Evolutionary conservation across 257 asterid genomes (phyloP), one percentile per base, ranked within the genome.

Genomic region (Lantana camara): DNA sequence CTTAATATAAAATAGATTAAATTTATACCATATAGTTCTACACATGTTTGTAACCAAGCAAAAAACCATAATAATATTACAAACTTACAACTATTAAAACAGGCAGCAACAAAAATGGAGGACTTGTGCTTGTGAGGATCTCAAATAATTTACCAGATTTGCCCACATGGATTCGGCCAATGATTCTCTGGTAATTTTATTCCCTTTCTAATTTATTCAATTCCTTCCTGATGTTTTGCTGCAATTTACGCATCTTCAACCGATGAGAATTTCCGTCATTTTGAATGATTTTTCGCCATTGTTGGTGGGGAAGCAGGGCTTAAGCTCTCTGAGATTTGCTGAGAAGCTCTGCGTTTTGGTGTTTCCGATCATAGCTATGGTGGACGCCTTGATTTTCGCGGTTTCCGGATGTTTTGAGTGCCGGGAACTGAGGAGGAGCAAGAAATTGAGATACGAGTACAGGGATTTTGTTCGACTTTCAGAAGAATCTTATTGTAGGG

Each of bases 271-370:
- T 12, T 13, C 11, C 16, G 15, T 41, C 16, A 41, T 0, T 3
- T 12, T 12, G 46, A 41, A 11, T 11, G 46, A 41, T 41, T 41
- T 41, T 41, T 41, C 2, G 16, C 12, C 45, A 22, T 9, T 62
- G 9, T 13, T 20, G 58, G 11, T 27, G 55, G 44, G n/a, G 57
- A 56, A 66, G 60, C 56, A 7, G 76, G 74, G 54, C 4, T 67
- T 73, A 23, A 76, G 79, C 50, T 85, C 88, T 14, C 67, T 74
- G 23, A 69, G 63, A 5, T 41, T 83, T 11, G 7, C 79, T 37
- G 90, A 85, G 77, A 80, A 70, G 60, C 9, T 83, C 4, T 86
- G 90, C 69, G 79, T 72, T n/a, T 68, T 67, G 24, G 20, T 71
- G 57, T 21, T 86, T 13, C 90, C 90, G 20, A 14, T 86, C 23